Evolutionary conservation across 805 yeast species (phyloP), one percentile per base, ranked within the genome.

Genomic region (Zygosaccharomyces bailii): DNA sequence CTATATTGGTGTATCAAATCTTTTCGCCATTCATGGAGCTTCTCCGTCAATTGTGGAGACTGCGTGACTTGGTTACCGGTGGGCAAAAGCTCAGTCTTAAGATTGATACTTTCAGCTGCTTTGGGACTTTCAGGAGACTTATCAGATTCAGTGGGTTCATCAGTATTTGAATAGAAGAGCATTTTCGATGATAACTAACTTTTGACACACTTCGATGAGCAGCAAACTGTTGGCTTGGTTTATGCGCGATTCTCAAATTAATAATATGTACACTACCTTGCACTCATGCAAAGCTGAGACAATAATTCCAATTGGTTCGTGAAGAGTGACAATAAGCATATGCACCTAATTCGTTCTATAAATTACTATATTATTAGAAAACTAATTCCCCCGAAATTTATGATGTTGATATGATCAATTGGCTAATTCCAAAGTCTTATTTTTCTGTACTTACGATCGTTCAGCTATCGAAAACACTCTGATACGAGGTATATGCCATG

Each of bases 401-500:
- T 6, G 9, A 21, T 21, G 25, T 21, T 6, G 9, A 6, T 21
- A 6, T 21, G 25, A 21, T 9, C 9, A 9, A 21, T 9, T 21
- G 25, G n/a, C n/a, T n/a, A n/a, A n/a, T n/a, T n/a, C n/a, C n/a
- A n/a, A n/a, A n/a, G n/a, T n/a, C n/a, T n/a, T 20, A 25, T 37
- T 27, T n/a, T 17, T 18, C 27, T 36, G 11, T 17, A 14, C 24
- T 21, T 24, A 20, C 16, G 27, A n/a, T 24, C 18, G 17, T 25
- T 8, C 33, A 44, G 11, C 34, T 24, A 7, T 42, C 37, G 38
- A 60, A 54, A 5, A 80, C 50, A 38, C 82, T 73, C 54, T 80
- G 83, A 45, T 72, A 78, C 0, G 89, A 78, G 0, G 90, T 85
- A 60, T 84, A 86, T 1, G 73, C 54, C 80, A 84, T 76, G 4